Percentiles rank a stretch among this genome's conserved stretches.
Evolutionary conservation across 352 stramenopile species (phyloP).

Genomic region (Pythium aristosporum): DNA sequence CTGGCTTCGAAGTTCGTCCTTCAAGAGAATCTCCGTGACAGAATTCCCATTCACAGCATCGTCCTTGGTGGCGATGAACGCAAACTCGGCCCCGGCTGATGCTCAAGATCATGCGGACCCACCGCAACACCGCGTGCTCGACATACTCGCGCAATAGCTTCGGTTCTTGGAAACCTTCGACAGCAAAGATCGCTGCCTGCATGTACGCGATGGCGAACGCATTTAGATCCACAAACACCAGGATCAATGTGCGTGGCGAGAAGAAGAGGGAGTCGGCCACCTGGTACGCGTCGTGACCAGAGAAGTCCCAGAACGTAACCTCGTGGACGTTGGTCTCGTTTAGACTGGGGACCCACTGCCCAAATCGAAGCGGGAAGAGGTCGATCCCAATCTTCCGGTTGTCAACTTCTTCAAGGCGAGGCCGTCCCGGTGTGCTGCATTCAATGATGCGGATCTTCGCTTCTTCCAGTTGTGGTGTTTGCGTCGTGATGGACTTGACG

Average conservation of each 20-base stretch:
- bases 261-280: slow-evolving; percentile 8
- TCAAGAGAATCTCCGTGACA: neutral
- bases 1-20: neutral
- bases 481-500: slow-evolving; percentile 28
- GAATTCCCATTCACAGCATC: neutral
- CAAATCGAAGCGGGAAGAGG: slow-evolving; percentile 11
- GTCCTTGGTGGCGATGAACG: slow-evolving; percentile 9
- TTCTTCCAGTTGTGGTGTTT: slow-evolving; percentile 7
- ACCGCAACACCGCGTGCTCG: neutral
- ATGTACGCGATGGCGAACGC: neutral
- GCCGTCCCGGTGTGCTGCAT: slow-evolving; percentile 21
- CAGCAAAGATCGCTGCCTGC: neutral
- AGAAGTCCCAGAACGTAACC: slow-evolving; percentile 14
- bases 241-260: slow-evolving; percentile 7
- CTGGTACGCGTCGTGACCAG: slow-evolving; percentile 9
- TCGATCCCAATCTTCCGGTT: slow-evolving; percentile 1
- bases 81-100: slow-evolving; percentile 11
- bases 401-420: slow-evolving; percentile 8
- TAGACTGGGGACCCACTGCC: neutral
- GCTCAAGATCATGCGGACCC: slow-evolving; percentile 8
- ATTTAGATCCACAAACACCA: slow-evolving; percentile 11
- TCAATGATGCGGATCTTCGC: slow-evolving; percentile 23
- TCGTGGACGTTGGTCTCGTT: neutral
- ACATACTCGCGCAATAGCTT: slow-evolving; percentile 1
- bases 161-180: neutral